These are phyloP conservation scores for Paramecium pentaurelia DNA, from an alignment of 73 alveolate genomes.

Conservation along the genomic window DNA sequence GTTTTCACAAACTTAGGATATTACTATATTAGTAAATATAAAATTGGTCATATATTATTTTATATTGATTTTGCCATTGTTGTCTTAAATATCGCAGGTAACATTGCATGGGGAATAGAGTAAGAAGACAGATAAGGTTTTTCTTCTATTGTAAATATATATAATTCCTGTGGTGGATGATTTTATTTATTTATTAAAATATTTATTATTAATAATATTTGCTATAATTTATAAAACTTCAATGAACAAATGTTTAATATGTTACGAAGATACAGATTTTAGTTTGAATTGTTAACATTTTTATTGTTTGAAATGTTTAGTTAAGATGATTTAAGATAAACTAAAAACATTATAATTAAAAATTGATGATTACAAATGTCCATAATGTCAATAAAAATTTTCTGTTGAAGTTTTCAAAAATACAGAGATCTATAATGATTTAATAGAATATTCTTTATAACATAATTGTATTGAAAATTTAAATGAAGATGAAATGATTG, in stretches of 20 bases:
- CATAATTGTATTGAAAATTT: background rate
- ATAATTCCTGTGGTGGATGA: background rate
- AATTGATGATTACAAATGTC: background rate
- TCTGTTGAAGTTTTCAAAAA: background rate
- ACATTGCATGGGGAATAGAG: background rate
- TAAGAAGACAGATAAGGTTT: background rate
- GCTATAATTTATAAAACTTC: background rate
- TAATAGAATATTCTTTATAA: background rate
- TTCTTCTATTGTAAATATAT: background rate
- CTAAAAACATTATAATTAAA: background rate
- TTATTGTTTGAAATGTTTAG: background rate
- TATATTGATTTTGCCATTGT: background rate
- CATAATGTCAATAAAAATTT: background rate
- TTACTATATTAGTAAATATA: background rate
- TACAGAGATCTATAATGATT: background rate
- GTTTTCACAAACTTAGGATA: background rate
- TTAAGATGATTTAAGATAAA: background rate
- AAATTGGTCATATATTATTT: background rate
- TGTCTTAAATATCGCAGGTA: background rate
- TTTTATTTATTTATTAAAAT: too few species aligned
- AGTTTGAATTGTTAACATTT: background rate
- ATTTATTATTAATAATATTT: background rate
- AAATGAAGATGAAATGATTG: background rate
- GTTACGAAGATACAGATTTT: background rate
- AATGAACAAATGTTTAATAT: background rate